Base-by-base conservation (phyloP, 1,284 basidiomycete species). In the Gomphus sp. region DNA sequence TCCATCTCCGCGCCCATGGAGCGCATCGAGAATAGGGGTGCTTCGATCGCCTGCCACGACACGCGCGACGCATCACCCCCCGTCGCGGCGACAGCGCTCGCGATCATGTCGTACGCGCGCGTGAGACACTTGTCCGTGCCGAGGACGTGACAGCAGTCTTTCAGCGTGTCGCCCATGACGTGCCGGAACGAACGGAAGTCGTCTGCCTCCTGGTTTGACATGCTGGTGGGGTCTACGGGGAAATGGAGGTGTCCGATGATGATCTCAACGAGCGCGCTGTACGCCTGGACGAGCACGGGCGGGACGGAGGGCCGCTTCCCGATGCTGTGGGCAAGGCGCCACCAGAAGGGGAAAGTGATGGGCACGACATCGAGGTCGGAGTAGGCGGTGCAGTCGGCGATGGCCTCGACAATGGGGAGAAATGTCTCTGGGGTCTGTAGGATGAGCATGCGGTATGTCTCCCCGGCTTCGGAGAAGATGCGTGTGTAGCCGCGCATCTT, bases 321-420 rank as follows among this genome's bases (percentile, higher is more conserved):
- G 45, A 97, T 82, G 59, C 82, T 85, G 66, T 89, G 84, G 8
- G 93, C 87, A 44, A 96, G 85, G 33, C 87, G 86, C 82, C 93
- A 95, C 97, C 97, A 99, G 78, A 99, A 99, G 49, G 90, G 87
- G 79, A 99, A 98, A 8, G 97, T 99, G 72, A 99, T 97, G 14
- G 91, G 92, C 39, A 98, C 96, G 67, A 99, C 91, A 70, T 99
- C 97, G 60, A 99, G 84, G 69, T 98, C 94, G 37, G 85, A 82
- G 72, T 93, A 97, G 0, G 91, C 89, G 14, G 97, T 90, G 70
- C 95, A 99, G 66, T 90, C 83, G n/a, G 89, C 87, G 66, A 98
- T 94, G 10, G 93, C 93, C 67, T 98, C 89, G 47, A 98, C 93
- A 62, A 99, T 84, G 0, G 96, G 94, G 70, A 91, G 88, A 71